Evolutionary conservation across 2,329 filamentous ascomycete species (phyloP), one percentile per base, ranked within the genome.

Genomic region (Akanthomyces muscarius): DNA sequence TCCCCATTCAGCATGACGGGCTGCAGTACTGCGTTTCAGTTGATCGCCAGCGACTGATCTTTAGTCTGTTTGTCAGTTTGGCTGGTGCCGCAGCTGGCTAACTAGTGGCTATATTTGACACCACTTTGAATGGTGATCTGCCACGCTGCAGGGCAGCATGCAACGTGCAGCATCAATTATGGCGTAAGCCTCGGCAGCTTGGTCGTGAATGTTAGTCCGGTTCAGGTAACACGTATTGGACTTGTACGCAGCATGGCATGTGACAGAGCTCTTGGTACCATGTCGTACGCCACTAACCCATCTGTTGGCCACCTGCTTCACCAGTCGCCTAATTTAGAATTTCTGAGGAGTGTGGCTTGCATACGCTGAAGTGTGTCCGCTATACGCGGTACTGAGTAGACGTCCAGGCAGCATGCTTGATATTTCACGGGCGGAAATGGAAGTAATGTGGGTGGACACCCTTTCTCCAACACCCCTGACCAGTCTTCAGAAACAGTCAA

Each of bases 161-260:
- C 54, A n/a, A 47, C 42, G 14, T 48, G 54, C n/a, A 18, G n/a
- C 55, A 58, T 38, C 44, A 11, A 28, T 5, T 10, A 47, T n/a
- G 18, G 30, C 42, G 18, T n/a, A 57, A 58, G 44, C 55, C 55
- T 58, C 55, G 55, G 55, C 44, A 58, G 30, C 42, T 44, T 48
- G 44, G 13, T 18, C 38, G 4, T 33, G 41, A 56, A 23, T 57
- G 28, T 14, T 47, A 38, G 54, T 47, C 13, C 13, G 18, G 38
- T 8, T 42, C 28, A 48, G 25, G 55, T 58, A 58, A 48, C 28
- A 25, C 55, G 2, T 25, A 23, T 28, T 58, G 44, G 21, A 25
- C 42, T 47, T 33, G 54, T 33, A 18, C 25, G 14, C 14, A 18
- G 30, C 28, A 48, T 57, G 30, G 18, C 55, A 58, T 58, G 55